Evolutionary conservation across 306 rosid genomes (phyloP).

Genomic region (Ziziphus jujuba): DNA sequence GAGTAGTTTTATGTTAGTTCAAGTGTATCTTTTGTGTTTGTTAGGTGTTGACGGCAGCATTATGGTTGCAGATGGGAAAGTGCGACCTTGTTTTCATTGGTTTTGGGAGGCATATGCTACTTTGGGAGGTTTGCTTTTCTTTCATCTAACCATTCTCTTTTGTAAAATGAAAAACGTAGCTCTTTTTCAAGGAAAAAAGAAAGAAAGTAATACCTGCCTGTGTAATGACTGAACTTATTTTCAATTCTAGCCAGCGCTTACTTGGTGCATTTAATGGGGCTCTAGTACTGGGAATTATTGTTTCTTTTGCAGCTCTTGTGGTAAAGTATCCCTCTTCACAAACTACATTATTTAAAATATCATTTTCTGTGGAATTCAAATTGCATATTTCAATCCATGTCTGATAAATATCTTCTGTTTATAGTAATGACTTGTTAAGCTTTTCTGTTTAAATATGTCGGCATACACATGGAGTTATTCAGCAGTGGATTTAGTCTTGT

Average conservation of each 20-base stretch:
- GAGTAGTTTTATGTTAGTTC: constrained; percentile 15
- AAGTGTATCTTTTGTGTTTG: constrained; percentile 24
- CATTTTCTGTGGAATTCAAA: background rate
- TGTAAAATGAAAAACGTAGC: background rate
- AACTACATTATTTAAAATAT: constrained; percentile 7
- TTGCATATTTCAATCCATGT: background rate
- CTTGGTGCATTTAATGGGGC: constrained; percentile 71
- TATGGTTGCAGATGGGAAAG: constrained; percentile 81
- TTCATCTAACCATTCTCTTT: constrained; percentile 16
- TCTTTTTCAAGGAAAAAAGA: background rate
- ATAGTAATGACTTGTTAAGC: background rate
- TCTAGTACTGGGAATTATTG: constrained; percentile 59
- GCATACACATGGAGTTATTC: no score
- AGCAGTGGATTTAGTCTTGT: background rate
- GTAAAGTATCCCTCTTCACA: constrained; percentile 38
- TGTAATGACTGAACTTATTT: constrained; percentile 26
- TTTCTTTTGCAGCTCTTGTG: constrained; percentile 73
- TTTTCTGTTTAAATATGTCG: background rate
- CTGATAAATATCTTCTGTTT: background rate
- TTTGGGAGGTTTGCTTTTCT: constrained; percentile 61
- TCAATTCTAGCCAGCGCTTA: constrained; percentile 65
- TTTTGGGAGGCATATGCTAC: constrained; percentile 73
- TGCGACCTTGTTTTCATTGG: constrained; percentile 69
- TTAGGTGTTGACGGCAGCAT: constrained; percentile 49
- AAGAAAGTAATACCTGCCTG: background rate